Conservation (phyloP, 2,329 filamentous ascomycete genomes). For the Alternaria brassicae region DNA sequence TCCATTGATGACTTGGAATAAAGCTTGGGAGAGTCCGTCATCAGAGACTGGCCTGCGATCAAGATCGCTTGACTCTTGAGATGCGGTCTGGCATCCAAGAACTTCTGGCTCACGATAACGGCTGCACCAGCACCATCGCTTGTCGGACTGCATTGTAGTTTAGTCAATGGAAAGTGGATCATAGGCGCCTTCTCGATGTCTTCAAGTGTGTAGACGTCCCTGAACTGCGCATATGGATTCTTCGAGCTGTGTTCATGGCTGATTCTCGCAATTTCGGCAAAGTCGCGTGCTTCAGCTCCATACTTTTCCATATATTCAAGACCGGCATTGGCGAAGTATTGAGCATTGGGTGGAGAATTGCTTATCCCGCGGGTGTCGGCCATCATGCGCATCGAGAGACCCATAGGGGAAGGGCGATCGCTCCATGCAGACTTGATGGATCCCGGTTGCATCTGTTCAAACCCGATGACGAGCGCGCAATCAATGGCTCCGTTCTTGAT, state of each 20-base stretch:
- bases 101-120: constrained; percentile 85
- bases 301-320: constrained; percentile 94
- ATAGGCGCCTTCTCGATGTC: constrained; percentile 77
- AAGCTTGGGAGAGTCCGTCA: constrained; percentile 79
- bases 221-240: constrained; percentile 96
- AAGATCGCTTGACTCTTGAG: constrained; percentile 80
- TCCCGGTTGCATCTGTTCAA: constrained; percentile 96
- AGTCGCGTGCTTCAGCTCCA: constrained; percentile 82
- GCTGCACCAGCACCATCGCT: constrained; percentile 90
- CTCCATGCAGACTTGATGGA: constrained; percentile 81
- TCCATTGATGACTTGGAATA: constrained; percentile 85
- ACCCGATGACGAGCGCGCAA: constrained; percentile 88
- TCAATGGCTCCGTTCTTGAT: constrained; percentile 81
- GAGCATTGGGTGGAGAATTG: constrained; percentile 82
- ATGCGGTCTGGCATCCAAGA: constrained; percentile 83
- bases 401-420: constrained; percentile 80
- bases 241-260: constrained; percentile 88
- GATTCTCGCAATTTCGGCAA: constrained; percentile 89
- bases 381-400: constrained; percentile 80
- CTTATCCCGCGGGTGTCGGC: constrained; percentile 76
- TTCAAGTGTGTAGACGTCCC: constrained; percentile 83
- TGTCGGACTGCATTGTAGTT: constrained; percentile 95
- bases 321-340: constrained; percentile 94
- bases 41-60: constrained; percentile 84
- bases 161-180: constrained; percentile 86